phyloP scores from a whole-genome alignment of 1,139 yeast species.

The Lodderomyces orthopsilosis region DNA sequence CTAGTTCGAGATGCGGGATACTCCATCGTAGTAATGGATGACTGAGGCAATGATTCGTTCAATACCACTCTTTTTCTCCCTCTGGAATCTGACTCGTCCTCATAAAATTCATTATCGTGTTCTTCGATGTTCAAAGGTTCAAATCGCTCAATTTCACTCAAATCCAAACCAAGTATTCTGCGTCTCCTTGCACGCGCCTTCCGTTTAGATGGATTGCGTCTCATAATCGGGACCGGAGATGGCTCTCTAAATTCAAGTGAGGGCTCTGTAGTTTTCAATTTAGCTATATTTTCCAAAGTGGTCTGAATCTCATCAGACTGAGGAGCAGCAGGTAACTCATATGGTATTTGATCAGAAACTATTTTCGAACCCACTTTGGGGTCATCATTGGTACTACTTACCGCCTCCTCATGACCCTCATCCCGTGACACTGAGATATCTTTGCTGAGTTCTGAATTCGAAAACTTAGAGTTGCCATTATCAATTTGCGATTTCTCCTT shows the following conservation, averaged over 20 bases:
- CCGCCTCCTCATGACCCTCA: neutral
- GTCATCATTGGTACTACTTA: too few species aligned
- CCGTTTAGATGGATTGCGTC: neutral
- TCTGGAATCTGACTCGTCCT: slow-evolving; percentile 5
- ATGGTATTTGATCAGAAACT: neutral
- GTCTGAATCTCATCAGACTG: neutral
- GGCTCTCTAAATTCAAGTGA: neutral
- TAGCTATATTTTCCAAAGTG: neutral
- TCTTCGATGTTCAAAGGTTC: slow-evolving; percentile 24
- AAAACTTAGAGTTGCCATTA: too few species aligned
- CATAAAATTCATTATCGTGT: slow-evolving; percentile 17
- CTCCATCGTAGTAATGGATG: slow-evolving; percentile 15
- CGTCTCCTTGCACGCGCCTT: slow-evolving; percentile 1
- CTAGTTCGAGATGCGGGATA: slow-evolving; percentile 41
- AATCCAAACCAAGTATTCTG: slow-evolving; percentile 21
- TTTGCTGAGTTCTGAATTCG: too few species aligned
- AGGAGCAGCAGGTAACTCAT: neutral
- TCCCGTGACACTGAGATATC: neutral
- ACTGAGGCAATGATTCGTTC: neutral
- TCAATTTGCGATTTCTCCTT: too few species aligned
- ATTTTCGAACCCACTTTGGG: neutral
- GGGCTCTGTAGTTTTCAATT: neutral
- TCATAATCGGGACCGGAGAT: neutral
- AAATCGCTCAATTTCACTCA: slow-evolving; percentile 19
- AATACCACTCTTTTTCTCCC: neutral